Conservation (phyloP, 768 basidiomycete species). For the Leccinum broughii region DNA sequence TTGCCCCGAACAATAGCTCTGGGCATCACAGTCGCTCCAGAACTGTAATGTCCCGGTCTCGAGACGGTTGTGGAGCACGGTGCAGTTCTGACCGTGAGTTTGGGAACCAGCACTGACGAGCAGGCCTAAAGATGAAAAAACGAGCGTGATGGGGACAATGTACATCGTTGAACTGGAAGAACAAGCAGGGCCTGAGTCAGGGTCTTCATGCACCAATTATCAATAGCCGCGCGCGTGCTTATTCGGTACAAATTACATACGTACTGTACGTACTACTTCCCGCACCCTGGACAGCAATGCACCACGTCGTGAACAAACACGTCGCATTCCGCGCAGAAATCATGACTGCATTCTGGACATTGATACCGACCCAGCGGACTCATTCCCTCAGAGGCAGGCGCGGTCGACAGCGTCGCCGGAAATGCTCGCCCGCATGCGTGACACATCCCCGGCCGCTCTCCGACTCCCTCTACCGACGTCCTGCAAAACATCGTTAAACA, state of each 20-base stretch:
- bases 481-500: conserved; percentile 29
- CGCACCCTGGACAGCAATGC: conserved; percentile 92
- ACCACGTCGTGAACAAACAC: conserved; percentile 94
- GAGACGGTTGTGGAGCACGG: conserved; percentile 59
- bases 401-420: conserved; percentile 41
- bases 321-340: conserved; percentile 97
- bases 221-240: background rate
- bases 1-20: conserved; percentile 61
- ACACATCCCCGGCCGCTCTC: conserved; percentile 48
- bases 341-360: conserved; percentile 80
- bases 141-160: conserved; percentile 43
- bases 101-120: conserved; percentile 48
- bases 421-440: conserved; percentile 81
- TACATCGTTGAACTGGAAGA: conserved; percentile 1
- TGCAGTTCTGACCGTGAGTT: conserved; percentile 49
- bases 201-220: background rate
- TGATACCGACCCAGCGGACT: conserved; percentile 86
- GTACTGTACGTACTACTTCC: conserved; percentile 40
- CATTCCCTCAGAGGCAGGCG: conserved; percentile 58
- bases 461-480: conserved; percentile 39
- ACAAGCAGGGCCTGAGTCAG: background rate
- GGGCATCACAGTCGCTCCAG: conserved; percentile 72
- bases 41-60: conserved; percentile 80
- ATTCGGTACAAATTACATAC: conserved; percentile 16
- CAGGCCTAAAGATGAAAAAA: conserved; percentile 48